Evolutionary conservation across 495 filamentous ascomycete species (phyloP).

Genomic region (Achaetomiella virescens): DNA sequence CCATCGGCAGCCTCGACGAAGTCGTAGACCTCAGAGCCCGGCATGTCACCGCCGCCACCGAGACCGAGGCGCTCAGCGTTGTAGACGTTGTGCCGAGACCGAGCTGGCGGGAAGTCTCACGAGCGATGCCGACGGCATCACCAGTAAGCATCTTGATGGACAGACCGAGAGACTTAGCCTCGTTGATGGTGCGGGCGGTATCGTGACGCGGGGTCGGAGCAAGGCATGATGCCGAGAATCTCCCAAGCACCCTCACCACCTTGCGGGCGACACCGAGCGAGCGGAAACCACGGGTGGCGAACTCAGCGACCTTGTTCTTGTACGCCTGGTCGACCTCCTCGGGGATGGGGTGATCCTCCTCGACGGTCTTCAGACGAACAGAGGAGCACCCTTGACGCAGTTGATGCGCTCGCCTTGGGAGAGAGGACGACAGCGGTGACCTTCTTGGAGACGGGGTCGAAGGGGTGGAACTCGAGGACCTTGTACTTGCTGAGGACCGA

Average conservation of each 20-base stretch:
- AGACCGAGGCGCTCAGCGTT: slow-evolving; percentile 81
- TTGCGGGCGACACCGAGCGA: slow-evolving; percentile 88
- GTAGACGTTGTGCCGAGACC: slow-evolving; percentile 93
- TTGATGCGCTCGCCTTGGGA: slow-evolving; percentile 72
- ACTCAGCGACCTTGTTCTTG: slow-evolving; percentile 85
- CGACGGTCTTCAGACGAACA: slow-evolving; percentile 77
- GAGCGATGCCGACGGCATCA: slow-evolving; percentile 88
- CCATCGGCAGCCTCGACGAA: slow-evolving; percentile 94
- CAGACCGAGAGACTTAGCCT: slow-evolving; percentile 81
- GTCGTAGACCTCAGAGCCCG: slow-evolving; percentile 86
- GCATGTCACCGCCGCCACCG: slow-evolving; percentile 82
- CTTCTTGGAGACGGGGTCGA: slow-evolving; percentile 93
- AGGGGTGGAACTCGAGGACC: slow-evolving; percentile 75
- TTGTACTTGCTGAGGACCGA: slow-evolving; percentile 66
- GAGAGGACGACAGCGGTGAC: slow-evolving; percentile 79
- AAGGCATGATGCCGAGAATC: slow-evolving; percentile 91
- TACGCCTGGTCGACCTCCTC: slow-evolving; percentile 70
- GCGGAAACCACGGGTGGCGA: slow-evolving; percentile 86
- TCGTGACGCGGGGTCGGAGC: slow-evolving; percentile 88
- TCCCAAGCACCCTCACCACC: slow-evolving; percentile 71
- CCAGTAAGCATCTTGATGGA: slow-evolving; percentile 96
- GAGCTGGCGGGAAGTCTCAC: slow-evolving; percentile 82
- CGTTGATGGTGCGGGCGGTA: slow-evolving; percentile 81
- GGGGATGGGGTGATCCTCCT: slow-evolving; percentile 70
- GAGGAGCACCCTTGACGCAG: slow-evolving; percentile 88